Conservation (phyloP, 305 asterid species). For the Rubia peregrina region DNA sequence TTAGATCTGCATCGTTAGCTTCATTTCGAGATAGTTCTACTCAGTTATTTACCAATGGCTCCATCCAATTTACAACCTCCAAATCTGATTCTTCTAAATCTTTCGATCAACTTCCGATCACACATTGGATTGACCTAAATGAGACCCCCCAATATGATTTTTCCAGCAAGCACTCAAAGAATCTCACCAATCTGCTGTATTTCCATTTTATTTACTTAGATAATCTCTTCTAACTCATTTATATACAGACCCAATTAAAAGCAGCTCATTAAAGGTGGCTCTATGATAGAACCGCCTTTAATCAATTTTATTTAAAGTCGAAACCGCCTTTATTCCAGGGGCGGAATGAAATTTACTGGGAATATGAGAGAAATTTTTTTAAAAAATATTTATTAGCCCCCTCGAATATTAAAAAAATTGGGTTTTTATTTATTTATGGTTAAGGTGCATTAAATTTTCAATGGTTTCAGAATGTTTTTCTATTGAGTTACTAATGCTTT, state of each 20-base stretch:
- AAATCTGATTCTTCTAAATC: slow-evolving; percentile 37
- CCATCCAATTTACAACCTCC: slow-evolving; percentile 30
- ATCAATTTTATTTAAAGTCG: too few relatives aligned
- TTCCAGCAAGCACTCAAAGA: slow-evolving; percentile 8
- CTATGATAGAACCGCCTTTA: too few relatives aligned
- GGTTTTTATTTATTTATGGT: too few relatives aligned
- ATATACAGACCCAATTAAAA: too few relatives aligned
- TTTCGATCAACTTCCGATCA: slow-evolving; percentile 6
- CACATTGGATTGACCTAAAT: slow-evolving; percentile 6
- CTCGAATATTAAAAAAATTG: too few relatives aligned
- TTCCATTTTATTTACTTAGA: slow-evolving; percentile 3
- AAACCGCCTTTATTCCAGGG: too few relatives aligned
- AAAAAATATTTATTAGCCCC: too few relatives aligned
- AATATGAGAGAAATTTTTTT: too few relatives aligned
- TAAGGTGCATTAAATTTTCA: too few relatives aligned
- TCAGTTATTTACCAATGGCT: slow-evolving; percentile 47
- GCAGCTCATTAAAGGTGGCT: too few relatives aligned
- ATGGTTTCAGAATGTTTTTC: not conserved
- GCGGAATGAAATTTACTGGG: too few relatives aligned
- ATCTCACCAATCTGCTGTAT: slow-evolving; percentile 10
- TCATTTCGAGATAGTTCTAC: slow-evolving; percentile 51
- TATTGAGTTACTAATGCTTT: not conserved
- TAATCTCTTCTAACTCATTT: slow-evolving; percentile 12
- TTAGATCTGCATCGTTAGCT: slow-evolving; percentile 42
- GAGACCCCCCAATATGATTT: slow-evolving; percentile 40